Evolutionary conservation across 2,329 filamentous ascomycete species (phyloP), one percentile per base, ranked within the genome.

Genomic region (Epichloe glyceriae): DNA sequence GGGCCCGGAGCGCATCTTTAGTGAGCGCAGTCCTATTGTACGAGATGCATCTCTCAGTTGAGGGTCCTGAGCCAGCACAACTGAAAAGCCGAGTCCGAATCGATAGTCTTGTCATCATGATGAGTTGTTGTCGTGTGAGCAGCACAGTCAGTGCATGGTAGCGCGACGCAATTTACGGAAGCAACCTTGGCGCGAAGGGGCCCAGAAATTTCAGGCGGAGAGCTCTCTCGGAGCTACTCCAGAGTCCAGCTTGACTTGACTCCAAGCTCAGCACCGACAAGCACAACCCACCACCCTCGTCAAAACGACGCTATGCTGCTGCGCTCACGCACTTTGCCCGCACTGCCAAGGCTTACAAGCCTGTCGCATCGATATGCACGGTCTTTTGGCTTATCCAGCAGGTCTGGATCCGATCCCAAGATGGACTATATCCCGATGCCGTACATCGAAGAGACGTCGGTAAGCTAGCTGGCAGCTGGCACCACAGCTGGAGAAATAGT

Each of bases 341-440:
- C 70, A 4, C 54, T 71, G n/a, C 59, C 63, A 19, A 47, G 50
- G 50, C 42, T 52, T 11, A 2, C 41, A 52, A 62, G 60, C n/a
- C 53, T 69, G 30, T 59, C 67, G 42, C 53, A 57, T 41, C 61
- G 61, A 19, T 62, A 67, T 57, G 61, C 61, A 50, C 69, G 74
- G 48, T 58, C 61, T 30, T 73, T 78, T 57, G 71, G 70, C 6
- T 70, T 73, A 55, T 65, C 68, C 6, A 64, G 63, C 50, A 60
- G 61, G 10, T 56, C 62, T 7, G 55, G 59, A 11, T 56, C 58
- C 26, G 37, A 56, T 6, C 62, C 67, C 1, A 60, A 61, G 15
- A 63, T 59, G 58, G 61, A 61, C 47, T 67, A 71, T 54, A 74
- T 81, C 52, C 78, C 78, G 15, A 72, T 81, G 66, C 78, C 78